phyloP scores from a whole-genome alignment of 176 grass and related monocot genomes.

The Eleusine coracana region DNA sequence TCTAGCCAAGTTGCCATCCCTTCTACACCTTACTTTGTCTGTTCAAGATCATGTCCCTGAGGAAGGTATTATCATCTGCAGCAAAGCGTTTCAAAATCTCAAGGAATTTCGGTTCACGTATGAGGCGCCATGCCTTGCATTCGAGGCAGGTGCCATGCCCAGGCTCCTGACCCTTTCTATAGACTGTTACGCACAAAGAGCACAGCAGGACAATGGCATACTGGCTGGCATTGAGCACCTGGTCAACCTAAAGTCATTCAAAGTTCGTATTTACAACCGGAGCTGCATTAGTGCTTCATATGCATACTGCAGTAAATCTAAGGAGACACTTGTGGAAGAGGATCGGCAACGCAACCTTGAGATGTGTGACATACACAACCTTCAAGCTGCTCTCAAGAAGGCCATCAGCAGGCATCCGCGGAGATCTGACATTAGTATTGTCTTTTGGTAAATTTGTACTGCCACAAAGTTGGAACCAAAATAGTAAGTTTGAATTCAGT shows the following conservation, averaged over 20 bases:
- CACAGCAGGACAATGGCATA: not conserved
- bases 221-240: not conserved
- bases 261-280: not conserved
- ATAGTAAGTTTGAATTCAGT: no score
- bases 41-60: not conserved
- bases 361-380: not conserved
- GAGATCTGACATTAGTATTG: not conserved
- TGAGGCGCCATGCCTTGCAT: not conserved
- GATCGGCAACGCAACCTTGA: not conserved
- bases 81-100: constrained; percentile 1
- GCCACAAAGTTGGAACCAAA: no score
- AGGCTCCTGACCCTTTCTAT: not conserved
- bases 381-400: not conserved
- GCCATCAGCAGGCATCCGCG: not conserved
- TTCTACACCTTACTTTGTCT: constrained; percentile 11
- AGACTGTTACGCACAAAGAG: not conserved
- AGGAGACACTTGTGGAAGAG: not conserved
- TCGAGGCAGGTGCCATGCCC: constrained; percentile 19
- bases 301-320: not conserved
- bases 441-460: no score
- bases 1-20: not conserved
- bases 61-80: not conserved
- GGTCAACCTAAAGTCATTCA: not conserved
- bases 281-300: not conserved
- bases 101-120: not conserved